Percentiles rank a stretch among this genome's conserved stretches.
phyloP scores from a whole-genome alignment of 2,329 filamentous ascomycete genomes.

The Aspergillus texensis region DNA sequence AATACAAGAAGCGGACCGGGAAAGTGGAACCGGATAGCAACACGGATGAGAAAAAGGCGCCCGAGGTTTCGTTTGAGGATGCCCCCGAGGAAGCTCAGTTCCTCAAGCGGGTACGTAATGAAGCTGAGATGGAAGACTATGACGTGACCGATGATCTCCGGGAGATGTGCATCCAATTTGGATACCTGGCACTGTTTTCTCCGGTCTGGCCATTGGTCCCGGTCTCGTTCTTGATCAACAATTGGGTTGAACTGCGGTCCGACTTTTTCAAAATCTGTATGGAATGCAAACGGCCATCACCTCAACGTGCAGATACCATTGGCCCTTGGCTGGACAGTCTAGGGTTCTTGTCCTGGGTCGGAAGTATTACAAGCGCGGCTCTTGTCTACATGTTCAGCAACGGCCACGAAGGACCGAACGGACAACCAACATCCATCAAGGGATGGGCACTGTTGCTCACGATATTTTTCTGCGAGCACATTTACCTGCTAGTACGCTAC shows the following conservation, averaged over 20 bases:
- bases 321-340: slow-evolving; percentile 91
- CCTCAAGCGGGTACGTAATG: slow-evolving; percentile 77
- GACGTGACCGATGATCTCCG: slow-evolving; percentile 89
- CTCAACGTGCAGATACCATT: slow-evolving; percentile 89
- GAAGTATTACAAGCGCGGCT: slow-evolving; percentile 83
- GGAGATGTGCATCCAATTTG: slow-evolving; percentile 91
- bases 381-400: slow-evolving; percentile 87
- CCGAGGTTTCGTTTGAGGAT: slow-evolving; percentile 59
- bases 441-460: slow-evolving; percentile 79
- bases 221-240: slow-evolving; percentile 88
- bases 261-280: slow-evolving; percentile 95
- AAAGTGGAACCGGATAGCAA: slow-evolving; percentile 21
- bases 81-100: slow-evolving; percentile 79
- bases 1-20: slow-evolving; percentile 33
- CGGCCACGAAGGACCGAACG: slow-evolving; percentile 53
- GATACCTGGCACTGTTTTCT: slow-evolving; percentile 89
- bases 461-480: slow-evolving; percentile 84
- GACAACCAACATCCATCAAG: slow-evolving; percentile 63
- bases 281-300: slow-evolving; percentile 84
- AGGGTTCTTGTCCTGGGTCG: slow-evolving; percentile 89
- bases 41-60: slow-evolving; percentile 27
- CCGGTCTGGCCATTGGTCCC: slow-evolving; percentile 91
- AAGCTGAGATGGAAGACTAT: slow-evolving; percentile 83
- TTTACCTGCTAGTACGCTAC: slow-evolving; percentile 78
- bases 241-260: slow-evolving; percentile 92